These are phyloP conservation scores for Daedaleopsis sinensis DNA, from an alignment of 768 basidiomycete species.

Conservation along the genomic window DNA sequence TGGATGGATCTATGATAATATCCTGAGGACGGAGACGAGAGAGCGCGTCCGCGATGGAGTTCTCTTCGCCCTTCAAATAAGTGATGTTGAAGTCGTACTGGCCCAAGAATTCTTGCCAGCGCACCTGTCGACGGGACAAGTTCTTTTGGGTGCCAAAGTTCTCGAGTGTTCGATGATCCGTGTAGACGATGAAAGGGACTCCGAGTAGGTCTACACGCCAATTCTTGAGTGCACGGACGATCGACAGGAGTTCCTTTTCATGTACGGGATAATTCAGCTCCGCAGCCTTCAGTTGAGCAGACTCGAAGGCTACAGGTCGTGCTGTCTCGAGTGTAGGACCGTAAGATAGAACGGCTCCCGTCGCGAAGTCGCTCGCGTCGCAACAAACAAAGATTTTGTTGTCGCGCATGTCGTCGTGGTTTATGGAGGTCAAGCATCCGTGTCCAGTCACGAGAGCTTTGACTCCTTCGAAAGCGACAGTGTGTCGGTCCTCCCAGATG, in stretches of 20 bases:
- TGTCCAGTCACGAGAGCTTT: constrained; percentile 32
- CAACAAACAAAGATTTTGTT: constrained; percentile 41
- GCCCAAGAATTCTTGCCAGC: constrained; percentile 38
- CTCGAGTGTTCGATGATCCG: constrained; percentile 42
- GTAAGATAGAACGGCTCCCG: constrained; percentile 36
- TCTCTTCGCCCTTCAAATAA: constrained; percentile 42
- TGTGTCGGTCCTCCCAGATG: constrained; percentile 29
- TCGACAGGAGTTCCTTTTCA: no score
- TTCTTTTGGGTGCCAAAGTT: constrained; percentile 36
- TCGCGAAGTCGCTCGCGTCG: constrained; percentile 34
- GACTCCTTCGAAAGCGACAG: constrained; percentile 38
- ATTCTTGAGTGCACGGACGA: no score
- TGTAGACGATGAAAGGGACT: no score
- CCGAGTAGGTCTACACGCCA: no score
- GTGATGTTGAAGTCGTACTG: constrained; percentile 40
- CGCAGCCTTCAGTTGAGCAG: no score
- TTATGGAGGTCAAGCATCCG: constrained; percentile 32
- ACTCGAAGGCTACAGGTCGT: no score
- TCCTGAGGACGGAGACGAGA: constrained; percentile 30
- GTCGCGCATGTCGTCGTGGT: no score
- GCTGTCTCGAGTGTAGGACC: no score
- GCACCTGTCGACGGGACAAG: constrained; percentile 36
- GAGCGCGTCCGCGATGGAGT: constrained; percentile 40
- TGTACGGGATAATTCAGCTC: no score
- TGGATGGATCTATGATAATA: no score